These are phyloP conservation scores for Cercospora sp. DNA, from an alignment of 2,329 filamentous ascomycete species.

Conservation along the genomic window DNA sequence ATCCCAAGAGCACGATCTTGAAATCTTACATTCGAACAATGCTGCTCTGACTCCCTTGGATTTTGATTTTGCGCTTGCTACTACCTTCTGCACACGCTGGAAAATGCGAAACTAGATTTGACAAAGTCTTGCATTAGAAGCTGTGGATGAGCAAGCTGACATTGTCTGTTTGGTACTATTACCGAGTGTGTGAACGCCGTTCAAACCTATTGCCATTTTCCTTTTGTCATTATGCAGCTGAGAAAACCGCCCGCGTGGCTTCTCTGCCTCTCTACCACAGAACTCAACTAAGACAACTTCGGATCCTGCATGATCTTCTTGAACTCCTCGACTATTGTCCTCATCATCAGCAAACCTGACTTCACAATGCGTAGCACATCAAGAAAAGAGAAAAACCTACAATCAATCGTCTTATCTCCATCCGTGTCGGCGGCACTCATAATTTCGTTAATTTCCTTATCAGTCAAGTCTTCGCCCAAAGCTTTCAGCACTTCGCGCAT, in stretches of 20 bases:
- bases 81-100: too few relatives aligned
- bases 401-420: constrained; percentile 23
- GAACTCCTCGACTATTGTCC: constrained; percentile 19
- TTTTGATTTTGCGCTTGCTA: too few relatives aligned
- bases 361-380: too few relatives aligned
- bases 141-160: not conserved
- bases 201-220: not conserved
- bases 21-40: rapidly evolving
- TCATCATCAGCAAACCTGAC: not conserved
- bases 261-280: not conserved
- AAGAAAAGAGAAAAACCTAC: constrained; percentile 4
- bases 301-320: constrained; percentile 25
- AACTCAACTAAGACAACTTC: not conserved
- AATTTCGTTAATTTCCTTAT: constrained; percentile 23
- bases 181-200: not conserved
- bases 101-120: too few relatives aligned
- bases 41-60: not conserved
- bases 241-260: not conserved
- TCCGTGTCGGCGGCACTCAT: constrained; percentile 24
- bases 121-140: not conserved
- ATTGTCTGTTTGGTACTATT: not conserved
- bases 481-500: constrained; percentile 23
- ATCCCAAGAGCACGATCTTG: too few relatives aligned
- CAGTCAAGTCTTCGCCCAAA: constrained; percentile 21
- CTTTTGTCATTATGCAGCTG: not conserved